phyloP scores from a whole-genome alignment of 2,329 filamentous ascomycete species.

The Didymellaceae sp. region DNA sequence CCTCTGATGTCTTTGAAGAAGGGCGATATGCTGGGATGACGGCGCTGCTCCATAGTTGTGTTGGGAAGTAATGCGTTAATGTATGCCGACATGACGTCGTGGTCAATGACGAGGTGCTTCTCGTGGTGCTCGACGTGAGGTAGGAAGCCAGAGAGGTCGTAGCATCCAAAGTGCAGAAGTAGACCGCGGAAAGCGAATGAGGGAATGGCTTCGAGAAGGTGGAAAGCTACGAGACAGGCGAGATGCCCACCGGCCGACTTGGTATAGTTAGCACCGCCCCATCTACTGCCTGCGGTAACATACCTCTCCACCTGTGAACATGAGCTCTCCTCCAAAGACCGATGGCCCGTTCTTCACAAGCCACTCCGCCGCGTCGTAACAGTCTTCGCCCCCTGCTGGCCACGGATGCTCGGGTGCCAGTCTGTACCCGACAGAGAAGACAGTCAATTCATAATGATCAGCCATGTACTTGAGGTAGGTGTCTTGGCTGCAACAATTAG shows the following conservation, averaged over 20 bases:
- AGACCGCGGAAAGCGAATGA: constrained; percentile 57
- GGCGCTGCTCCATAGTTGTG: constrained; percentile 50
- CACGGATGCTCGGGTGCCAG: constrained; percentile 66
- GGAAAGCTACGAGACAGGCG: constrained; percentile 54
- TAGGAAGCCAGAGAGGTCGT: constrained; percentile 55
- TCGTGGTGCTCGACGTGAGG: constrained; percentile 50
- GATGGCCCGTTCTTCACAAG: constrained; percentile 56
- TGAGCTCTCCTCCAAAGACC: constrained; percentile 52
- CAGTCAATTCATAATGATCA: constrained; percentile 56
- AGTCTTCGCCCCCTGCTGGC: constrained; percentile 62
- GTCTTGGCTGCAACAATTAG: constrained; percentile 52
- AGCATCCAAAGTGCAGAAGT: constrained; percentile 61
- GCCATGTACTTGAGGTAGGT: constrained; percentile 58
- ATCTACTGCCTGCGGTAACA: fast-evolving
- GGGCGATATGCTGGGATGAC: constrained; percentile 56
- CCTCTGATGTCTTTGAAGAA: constrained; percentile 55
- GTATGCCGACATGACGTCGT: constrained; percentile 56
- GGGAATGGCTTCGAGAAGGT: constrained; percentile 51
- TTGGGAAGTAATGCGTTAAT: constrained; percentile 55
- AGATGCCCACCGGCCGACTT: constrained; percentile 61
- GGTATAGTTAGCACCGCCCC: neutral
- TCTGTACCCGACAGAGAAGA: constrained; percentile 65
- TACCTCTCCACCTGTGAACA: constrained; percentile 52
- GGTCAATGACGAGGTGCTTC: constrained; percentile 53
- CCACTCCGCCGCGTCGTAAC: constrained; percentile 63